Evolutionary conservation across 257 asterid species (phyloP).

Genomic region (Nicotiana undulata): DNA sequence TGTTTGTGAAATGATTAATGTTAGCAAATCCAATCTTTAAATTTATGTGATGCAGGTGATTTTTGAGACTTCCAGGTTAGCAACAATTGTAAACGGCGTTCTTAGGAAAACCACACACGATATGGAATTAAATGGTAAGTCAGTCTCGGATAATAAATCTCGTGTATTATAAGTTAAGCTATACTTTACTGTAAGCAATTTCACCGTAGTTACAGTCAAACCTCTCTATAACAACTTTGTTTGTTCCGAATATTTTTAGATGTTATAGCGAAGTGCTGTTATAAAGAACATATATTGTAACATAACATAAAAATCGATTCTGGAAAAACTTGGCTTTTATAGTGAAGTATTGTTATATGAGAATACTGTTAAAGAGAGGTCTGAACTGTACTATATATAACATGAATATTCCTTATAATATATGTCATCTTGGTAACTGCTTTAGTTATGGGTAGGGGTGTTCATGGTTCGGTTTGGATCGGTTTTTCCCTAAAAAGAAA

Average conservation of each 20-base stretch:
- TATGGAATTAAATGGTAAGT: conserved; percentile 47
- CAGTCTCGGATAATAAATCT: not conserved
- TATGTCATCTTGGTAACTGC: not conserved
- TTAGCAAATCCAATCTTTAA: not conserved
- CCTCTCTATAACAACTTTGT: no score
- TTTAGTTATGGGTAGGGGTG: not conserved
- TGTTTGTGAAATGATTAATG: not conserved
- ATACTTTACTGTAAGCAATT: not conserved
- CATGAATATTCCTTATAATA: not conserved
- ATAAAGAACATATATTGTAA: no score
- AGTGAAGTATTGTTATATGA: no score
- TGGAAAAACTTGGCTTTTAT: no score
- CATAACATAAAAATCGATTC: no score
- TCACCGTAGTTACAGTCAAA: no score
- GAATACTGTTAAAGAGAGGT: no score
- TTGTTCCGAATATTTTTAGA: no score
- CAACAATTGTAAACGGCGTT: conserved; percentile 59
- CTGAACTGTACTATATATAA: not conserved
- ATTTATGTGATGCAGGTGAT: conserved; percentile 32
- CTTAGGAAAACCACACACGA: conserved; percentile 64
- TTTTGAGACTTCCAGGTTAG: conserved; percentile 54
- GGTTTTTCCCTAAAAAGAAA: no score
- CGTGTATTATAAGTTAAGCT: not conserved
- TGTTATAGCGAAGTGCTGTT: no score
- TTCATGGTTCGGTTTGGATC: no score